Conservation (phyloP, 345 rosid species). For the Populus ilicifolia region DNA sequence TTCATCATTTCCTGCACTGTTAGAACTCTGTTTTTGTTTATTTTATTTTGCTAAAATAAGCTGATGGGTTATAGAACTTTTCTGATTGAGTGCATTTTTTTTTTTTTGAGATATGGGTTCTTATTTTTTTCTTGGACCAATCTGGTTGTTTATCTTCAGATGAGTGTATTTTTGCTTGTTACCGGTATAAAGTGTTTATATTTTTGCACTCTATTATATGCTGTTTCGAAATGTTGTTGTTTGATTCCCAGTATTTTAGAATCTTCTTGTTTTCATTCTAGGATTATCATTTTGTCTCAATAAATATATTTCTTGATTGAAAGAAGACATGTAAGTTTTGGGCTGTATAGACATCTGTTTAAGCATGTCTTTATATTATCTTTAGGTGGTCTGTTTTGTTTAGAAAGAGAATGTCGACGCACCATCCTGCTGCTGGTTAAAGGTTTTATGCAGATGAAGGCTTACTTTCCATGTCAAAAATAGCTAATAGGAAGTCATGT, state of each 20-base stretch:
- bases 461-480: not conserved
- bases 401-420: not conserved
- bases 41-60: too few relatives aligned
- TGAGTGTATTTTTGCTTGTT: not conserved
- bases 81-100: too few relatives aligned
- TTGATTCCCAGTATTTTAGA: too few relatives aligned
- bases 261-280: too few relatives aligned
- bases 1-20: too few relatives aligned
- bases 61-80: too few relatives aligned
- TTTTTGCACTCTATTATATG: not conserved
- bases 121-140: not conserved
- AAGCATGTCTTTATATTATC: not conserved
- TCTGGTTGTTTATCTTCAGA: not conserved
- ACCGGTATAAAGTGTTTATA: not conserved
- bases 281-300: too few relatives aligned
- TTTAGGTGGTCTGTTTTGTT: not conserved
- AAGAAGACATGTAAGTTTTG: not conserved
- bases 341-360: not conserved
- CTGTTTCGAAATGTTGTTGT: too few relatives aligned
- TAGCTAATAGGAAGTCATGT: not conserved
- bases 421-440: not conserved
- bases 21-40: too few relatives aligned
- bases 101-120: constrained; percentile 41
- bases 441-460: not conserved
- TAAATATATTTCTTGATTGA: not conserved